Conservation (phyloP, 1,284 basidiomycete species). For the Pterulicium gracile region DNA sequence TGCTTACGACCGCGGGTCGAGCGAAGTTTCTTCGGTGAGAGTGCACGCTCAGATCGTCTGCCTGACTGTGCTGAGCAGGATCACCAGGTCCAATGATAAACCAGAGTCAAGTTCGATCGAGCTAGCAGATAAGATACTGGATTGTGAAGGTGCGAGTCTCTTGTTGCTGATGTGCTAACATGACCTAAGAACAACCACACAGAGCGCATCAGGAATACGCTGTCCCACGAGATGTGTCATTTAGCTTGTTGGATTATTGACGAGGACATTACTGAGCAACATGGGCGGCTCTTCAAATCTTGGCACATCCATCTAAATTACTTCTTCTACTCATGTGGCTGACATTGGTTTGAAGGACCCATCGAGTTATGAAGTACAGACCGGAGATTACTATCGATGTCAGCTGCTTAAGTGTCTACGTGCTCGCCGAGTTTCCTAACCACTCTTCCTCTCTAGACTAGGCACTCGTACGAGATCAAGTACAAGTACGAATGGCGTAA, state of each 20-base stretch:
- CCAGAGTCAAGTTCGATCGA: slow-evolving; percentile 52
- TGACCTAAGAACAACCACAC: too few relatives aligned
- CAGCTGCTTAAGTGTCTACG: slow-evolving; percentile 35
- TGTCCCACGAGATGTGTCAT: slow-evolving; percentile 86
- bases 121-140: slow-evolving; percentile 68
- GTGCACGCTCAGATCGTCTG: slow-evolving; percentile 2
- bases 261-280: slow-evolving; percentile 50
- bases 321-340: not conserved
- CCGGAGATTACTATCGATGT: slow-evolving; percentile 49
- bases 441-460: slow-evolving; percentile 34
- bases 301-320: slow-evolving; percentile 37
- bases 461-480: slow-evolving; percentile 66
- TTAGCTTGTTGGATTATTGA: slow-evolving; percentile 76
- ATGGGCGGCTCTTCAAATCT: slow-evolving; percentile 56
- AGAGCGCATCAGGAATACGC: slow-evolving; percentile 70
- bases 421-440: not conserved
- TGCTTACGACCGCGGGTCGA: slow-evolving; percentile 68
- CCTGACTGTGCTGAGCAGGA: slow-evolving; percentile 1
- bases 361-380: slow-evolving; percentile 45
- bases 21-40: slow-evolving; percentile 61
- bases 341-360: slow-evolving; percentile 34
- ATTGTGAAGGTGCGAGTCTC: slow-evolving; percentile 47
- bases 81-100: slow-evolving; percentile 32
- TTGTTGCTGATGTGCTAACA: too few relatives aligned
- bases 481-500: slow-evolving; percentile 75